phyloP scores from a whole-genome alignment of 352 stramenopile species.

The Globisporangium paroecandrum region DNA sequence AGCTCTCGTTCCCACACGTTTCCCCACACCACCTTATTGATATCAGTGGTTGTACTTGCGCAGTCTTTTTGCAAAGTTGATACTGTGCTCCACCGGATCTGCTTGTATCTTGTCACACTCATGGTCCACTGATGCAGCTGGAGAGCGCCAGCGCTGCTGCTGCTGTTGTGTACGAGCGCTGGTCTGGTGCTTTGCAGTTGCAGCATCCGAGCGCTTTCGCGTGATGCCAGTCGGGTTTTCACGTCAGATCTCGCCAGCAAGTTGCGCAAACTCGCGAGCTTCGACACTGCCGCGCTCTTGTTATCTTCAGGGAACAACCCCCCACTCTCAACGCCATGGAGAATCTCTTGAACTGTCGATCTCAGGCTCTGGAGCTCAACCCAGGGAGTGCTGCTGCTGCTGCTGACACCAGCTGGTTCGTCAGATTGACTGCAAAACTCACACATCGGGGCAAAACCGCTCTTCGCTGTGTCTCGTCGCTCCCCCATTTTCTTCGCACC shows the following conservation, averaged over 20 bases:
- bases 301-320: not conserved
- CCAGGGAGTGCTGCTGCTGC: not conserved
- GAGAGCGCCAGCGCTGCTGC: not conserved
- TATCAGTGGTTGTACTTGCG: no score
- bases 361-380: conserved; percentile 8
- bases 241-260: conserved; percentile 15
- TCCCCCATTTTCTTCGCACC: not conserved
- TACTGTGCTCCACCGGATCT: conserved; percentile 4
- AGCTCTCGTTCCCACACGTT: conserved; percentile 36
- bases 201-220: not conserved
- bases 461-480: not conserved
- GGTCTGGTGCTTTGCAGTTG: not conserved
- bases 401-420: not conserved
- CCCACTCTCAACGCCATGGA: not conserved
- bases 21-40: conserved; percentile 26
- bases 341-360: not conserved
- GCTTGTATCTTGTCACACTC: conserved; percentile 1
- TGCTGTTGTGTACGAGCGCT: not conserved
- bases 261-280: conserved; percentile 12
- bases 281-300: not conserved
- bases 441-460: conserved; percentile 1
- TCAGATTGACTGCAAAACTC: conserved; percentile 10
- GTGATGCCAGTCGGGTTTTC: not conserved
- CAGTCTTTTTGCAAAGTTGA: not conserved
- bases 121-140: not conserved